These are phyloP conservation scores for Chamaenerion angustifolium DNA, from an alignment of 345 rosid species.

Conservation along the genomic window DNA sequence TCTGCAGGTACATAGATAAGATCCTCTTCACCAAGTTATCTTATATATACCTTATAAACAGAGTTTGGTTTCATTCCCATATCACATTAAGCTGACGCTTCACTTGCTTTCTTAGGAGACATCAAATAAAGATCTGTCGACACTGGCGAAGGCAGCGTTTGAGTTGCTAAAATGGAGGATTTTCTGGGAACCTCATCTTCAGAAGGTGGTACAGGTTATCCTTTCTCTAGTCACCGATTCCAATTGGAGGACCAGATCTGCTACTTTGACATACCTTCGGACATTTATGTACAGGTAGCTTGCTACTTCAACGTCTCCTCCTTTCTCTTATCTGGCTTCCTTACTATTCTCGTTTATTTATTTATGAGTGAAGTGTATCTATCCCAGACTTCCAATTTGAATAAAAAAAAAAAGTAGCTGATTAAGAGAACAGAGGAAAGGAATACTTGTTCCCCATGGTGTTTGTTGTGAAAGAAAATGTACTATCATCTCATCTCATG, in stretches of 20 bases:
- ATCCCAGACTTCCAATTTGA: background rate
- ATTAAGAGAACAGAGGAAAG: too few relatives aligned
- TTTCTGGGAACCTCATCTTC: conserved; percentile 65
- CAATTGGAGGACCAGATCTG: conserved; percentile 96
- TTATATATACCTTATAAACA: background rate
- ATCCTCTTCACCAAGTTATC: background rate
- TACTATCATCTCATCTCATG: too few relatives aligned
- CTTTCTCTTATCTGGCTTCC: background rate
- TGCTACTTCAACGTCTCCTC: conserved; percentile 5
- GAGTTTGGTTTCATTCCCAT: too few relatives aligned
- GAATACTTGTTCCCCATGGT: too few relatives aligned
- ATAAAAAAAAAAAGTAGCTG: too few relatives aligned
- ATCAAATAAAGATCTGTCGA: conserved; percentile 86
- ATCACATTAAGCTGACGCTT: conserved; percentile 12
- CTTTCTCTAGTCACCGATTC: conserved; percentile 64
- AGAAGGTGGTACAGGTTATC: conserved; percentile 55
- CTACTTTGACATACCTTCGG: conserved; percentile 76
- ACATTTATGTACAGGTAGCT: conserved; percentile 91
- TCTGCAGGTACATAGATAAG: conserved; percentile 52
- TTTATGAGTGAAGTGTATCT: conserved; percentile 5
- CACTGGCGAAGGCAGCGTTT: conserved; percentile 90
- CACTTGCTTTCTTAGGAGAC: conserved; percentile 55
- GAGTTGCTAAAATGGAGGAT: conserved; percentile 89
- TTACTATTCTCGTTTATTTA: background rate
- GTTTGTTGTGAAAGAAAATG: too few relatives aligned